These are phyloP conservation scores for Quercus agrifolia DNA, from an alignment of 306 rosid species.

Conservation along the genomic window DNA sequence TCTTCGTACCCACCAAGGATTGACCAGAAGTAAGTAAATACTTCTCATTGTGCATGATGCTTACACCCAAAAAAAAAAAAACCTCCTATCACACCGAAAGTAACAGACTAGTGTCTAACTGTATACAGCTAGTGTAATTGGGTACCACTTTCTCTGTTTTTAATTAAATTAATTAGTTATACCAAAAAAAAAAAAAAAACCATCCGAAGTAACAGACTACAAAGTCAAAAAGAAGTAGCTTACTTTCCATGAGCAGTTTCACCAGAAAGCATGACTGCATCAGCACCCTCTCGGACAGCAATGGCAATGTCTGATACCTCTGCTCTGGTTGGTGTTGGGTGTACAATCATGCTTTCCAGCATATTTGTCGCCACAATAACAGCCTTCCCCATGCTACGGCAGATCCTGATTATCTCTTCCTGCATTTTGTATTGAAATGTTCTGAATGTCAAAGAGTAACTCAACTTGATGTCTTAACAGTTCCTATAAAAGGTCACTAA, in stretches of 20 bases:
- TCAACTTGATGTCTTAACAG: constrained; percentile 4
- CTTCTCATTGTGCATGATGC: background rate
- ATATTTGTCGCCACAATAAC: constrained; percentile 98
- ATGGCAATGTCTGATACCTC: constrained; percentile 98
- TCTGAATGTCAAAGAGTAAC: constrained; percentile 13
- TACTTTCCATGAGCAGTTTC: constrained; percentile 99
- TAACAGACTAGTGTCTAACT: background rate
- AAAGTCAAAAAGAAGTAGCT: constrained; percentile 23
- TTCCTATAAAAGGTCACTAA: background rate
- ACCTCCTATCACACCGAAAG: background rate
- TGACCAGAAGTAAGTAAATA: background rate
- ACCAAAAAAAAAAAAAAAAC: too few species aligned
- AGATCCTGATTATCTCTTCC: constrained; percentile 90
- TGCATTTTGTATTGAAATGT: constrained; percentile 23
- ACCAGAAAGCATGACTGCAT: constrained; percentile 93
- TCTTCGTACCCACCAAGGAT: background rate
- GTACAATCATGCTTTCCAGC: constrained; percentile 99
- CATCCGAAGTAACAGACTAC: constrained; percentile 4
- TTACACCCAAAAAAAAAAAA: background rate
- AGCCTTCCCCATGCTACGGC: constrained; percentile 99
- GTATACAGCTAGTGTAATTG: too few species aligned
- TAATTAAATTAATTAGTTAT: too few species aligned
- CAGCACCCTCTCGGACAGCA: constrained; percentile 99
- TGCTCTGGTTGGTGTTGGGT: constrained; percentile 98
- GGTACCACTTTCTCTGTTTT: too few species aligned